phyloP scores from a whole-genome alignment of 202 grass and related monocot genomes.

The Schoenoplectus triqueter region DNA sequence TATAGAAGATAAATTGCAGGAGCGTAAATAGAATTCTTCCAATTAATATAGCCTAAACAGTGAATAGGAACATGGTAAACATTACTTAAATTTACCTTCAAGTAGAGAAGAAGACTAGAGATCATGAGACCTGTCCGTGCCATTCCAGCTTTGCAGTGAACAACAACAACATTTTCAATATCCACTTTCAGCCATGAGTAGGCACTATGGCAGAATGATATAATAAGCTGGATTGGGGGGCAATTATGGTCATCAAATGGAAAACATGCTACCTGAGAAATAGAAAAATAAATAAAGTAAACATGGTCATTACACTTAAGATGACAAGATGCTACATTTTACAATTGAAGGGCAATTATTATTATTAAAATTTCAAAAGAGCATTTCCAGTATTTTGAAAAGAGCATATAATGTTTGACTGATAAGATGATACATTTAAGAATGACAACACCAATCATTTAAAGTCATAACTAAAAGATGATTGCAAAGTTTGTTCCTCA shows the following conservation, averaged over 20 bases:
- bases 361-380: slow-evolving; percentile 12
- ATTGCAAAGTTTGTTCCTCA: neutral
- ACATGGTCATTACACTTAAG: neutral
- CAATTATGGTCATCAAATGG: slow-evolving; percentile 99
- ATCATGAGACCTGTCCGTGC: slow-evolving; percentile 99
- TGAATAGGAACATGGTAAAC: slow-evolving; percentile 9
- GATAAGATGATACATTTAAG: slow-evolving; percentile 16
- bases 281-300: slow-evolving; percentile 24
- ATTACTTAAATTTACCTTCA: slow-evolving; percentile 73
- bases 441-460: neutral
- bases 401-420: neutral
- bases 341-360: neutral
- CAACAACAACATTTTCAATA: slow-evolving; percentile 98
- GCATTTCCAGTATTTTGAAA: slow-evolving; percentile 22
- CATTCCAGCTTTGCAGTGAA: slow-evolving; percentile 99
- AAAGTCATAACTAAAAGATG: neutral
- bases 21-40: neutral
- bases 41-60: slow-evolving; percentile 14
- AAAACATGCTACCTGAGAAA: slow-evolving; percentile 89
- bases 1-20: neutral
- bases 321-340: neutral
- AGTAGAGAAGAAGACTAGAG: slow-evolving; percentile 88
- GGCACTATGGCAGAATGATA: slow-evolving; percentile 98
- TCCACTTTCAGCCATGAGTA: slow-evolving; percentile 99
- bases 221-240: slow-evolving; percentile 91